Percentiles rank a stretch among this genome's conserved stretches.
Conservation (phyloP, 164 flowering plant genomes). For the Dillenia suffruticosa region DNA sequence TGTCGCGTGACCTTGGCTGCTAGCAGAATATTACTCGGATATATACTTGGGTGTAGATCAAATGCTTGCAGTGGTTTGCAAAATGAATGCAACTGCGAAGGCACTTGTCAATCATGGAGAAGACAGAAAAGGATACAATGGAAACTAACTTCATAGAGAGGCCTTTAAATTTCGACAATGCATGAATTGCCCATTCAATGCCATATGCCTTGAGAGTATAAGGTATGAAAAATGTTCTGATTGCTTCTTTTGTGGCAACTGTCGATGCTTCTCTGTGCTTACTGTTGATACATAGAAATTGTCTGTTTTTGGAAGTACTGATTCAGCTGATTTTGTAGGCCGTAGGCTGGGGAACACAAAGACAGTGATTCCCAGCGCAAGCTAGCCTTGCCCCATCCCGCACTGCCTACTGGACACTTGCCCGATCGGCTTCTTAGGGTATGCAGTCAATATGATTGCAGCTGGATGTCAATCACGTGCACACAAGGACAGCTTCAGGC, state of each 20-base stretch:
- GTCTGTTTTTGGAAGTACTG: background rate
- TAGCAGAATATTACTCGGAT: conserved; percentile 58
- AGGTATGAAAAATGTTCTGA: conserved; percentile 27
- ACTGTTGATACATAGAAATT: background rate
- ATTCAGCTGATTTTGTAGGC: conserved; percentile 26
- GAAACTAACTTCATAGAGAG: conserved; percentile 20
- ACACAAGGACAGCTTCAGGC: conserved; percentile 30
- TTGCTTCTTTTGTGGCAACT: too few relatives aligned
- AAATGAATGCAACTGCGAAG: conserved; percentile 30
- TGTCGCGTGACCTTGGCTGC: background rate
- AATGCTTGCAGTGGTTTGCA: conserved; percentile 65
- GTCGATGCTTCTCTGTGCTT: background rate
- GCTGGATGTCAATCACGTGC: conserved; percentile 25
- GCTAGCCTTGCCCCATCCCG: conserved; percentile 39
- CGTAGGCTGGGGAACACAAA: conserved; percentile 28
- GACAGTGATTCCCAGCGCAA: conserved; percentile 26
- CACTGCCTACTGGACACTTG: conserved; percentile 25
- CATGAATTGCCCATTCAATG: conserved; percentile 32
- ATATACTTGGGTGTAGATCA: conserved; percentile 63
- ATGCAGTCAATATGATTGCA: conserved; percentile 64
- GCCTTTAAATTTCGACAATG: conserved; percentile 29
- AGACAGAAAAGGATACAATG: conserved; percentile 21
- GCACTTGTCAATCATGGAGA: conserved; percentile 31
- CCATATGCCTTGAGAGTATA: conserved; percentile 58
- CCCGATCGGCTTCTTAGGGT: conserved; percentile 55